These are phyloP conservation scores for Candida pseudoviswanathii DNA, from an alignment of 1,139 yeast genomes.

Conservation along the genomic window DNA sequence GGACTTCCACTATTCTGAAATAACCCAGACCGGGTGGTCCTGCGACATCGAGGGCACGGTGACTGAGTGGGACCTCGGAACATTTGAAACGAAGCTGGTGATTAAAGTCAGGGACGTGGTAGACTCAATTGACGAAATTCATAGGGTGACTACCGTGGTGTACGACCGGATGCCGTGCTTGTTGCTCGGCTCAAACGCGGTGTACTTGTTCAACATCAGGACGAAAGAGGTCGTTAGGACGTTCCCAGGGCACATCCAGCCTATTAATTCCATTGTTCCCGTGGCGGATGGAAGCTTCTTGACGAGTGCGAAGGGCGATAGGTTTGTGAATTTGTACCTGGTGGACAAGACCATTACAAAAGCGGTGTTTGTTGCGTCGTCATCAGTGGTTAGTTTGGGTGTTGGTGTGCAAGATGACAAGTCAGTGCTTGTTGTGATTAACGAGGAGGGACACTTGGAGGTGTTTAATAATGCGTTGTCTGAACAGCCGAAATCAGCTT, in stretches of 20 bases:
- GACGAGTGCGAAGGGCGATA: constrained; percentile 74
- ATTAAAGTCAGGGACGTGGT: constrained; percentile 39
- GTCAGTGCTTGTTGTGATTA: constrained; percentile 53
- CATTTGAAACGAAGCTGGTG: constrained; percentile 34
- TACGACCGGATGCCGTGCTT: constrained; percentile 46
- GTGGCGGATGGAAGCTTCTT: constrained; percentile 48
- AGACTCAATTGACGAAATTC: constrained; percentile 37
- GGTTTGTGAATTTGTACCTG: constrained; percentile 75
- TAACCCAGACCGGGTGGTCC: constrained; percentile 57
- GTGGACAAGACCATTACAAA: constrained; percentile 41
- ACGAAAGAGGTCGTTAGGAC: constrained; percentile 42
- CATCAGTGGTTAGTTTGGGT: constrained; percentile 52
- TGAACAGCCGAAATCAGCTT: constrained; percentile 16
- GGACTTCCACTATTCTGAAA: constrained; percentile 49
- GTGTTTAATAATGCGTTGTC: constrained; percentile 59
- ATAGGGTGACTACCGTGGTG: constrained; percentile 36
- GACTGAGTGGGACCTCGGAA: constrained; percentile 62
- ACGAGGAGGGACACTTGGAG: constrained; percentile 72
- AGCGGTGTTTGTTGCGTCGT: constrained; percentile 65
- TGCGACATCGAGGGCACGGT: constrained; percentile 65
- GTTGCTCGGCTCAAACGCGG: constrained; percentile 65
- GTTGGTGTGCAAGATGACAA: constrained; percentile 38
- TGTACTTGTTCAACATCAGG: constrained; percentile 51
- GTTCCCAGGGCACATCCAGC: constrained; percentile 76
- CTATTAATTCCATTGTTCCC: constrained; percentile 51